Base-by-base conservation (phyloP, 78 protist genomes). In the Creolimax fragrantissima region DNA sequence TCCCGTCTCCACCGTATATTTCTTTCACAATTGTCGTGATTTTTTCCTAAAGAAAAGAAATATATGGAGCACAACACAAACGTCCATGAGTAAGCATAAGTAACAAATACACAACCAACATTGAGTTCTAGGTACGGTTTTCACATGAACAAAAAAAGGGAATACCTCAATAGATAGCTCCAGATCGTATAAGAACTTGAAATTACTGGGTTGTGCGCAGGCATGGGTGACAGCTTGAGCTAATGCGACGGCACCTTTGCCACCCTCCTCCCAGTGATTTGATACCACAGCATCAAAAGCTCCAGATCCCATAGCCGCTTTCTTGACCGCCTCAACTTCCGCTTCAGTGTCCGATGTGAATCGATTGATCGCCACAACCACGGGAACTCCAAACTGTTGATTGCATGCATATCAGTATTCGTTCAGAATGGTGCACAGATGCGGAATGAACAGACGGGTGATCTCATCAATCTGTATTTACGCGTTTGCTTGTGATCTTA, bases 1-100 rank as follows among this genome's bases (percentile, higher is more conserved):
- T 98, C 43, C 94, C 97, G 42, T 43, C 95, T 17, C 98, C 99
- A 92, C 99, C 98, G 85, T 98, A 98, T 45, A 98, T 94, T 32
- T 95, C 93, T 5, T 24, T 85, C 83, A 94, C 95, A 45, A 98
- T 95, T 35, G 88, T 97, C 41, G 91, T 94, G 45, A 98, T 97
- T 84, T 96, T 96, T 39, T 95, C 97, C 35, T 36, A 11, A 11
- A 17, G 35, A 24, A 39, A 32, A 32, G 74, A 11, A 17, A 58
- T 58, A n/a, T n/a, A n/a, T n/a, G n/a, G n/a, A n/a, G n/a, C n/a
- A n/a, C n/a, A n/a, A n/a, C n/a, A n/a, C n/a, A n/a, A n/a, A n/a
- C n/a, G n/a, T n/a, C n/a, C n/a, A n/a, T n/a, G n/a, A n/a, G n/a
- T n/a, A n/a, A n/a, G n/a, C n/a, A n/a, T n/a, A n/a, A n/a, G n/a